Evolutionary conservation across 1,284 basidiomycete genomes (phyloP).

Genomic region (Paramarasmius palmivorus): DNA sequence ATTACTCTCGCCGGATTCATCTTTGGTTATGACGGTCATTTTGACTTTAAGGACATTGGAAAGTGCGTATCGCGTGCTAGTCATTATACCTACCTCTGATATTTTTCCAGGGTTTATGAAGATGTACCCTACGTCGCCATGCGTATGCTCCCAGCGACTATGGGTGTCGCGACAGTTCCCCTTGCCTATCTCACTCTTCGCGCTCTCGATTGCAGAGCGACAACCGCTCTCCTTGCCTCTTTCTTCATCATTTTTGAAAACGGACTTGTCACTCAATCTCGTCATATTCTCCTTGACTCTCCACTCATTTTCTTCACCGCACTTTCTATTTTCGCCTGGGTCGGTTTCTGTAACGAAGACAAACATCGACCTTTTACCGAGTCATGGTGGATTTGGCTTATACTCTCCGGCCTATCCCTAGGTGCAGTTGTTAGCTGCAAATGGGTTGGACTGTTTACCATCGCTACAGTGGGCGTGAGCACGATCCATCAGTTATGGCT

Average conservation of each 20-base stretch:
- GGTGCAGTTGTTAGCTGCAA: conserved; percentile 95
- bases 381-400: conserved; percentile 92
- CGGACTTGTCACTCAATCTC: conserved; percentile 92
- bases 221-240: conserved; percentile 87
- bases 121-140: conserved; percentile 94
- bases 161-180: conserved; percentile 90
- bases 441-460: conserved; percentile 99
- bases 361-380: conserved; percentile 78
- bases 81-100: conserved; percentile 6
- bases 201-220: conserved; percentile 85
- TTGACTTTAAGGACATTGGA: conserved; percentile 97
- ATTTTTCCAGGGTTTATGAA: conserved; percentile 66
- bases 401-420: conserved; percentile 85
- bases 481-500: conserved; percentile 90
- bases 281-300: conserved; percentile 96
- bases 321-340: conserved; percentile 85
- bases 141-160: conserved; percentile 88
- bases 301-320: conserved; percentile 98
- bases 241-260: conserved; percentile 97
- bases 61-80: conserved; percentile 66
- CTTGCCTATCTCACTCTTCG: conserved; percentile 94
- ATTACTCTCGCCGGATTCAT: conserved; percentile 90
- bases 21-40: conserved; percentile 90
- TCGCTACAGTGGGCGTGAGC: conserved; percentile 88
- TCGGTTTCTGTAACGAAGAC: conserved; percentile 91